Evolutionary conservation across 1,284 basidiomycete species (phyloP).

Genomic region (Fomitopsis betulina): DNA sequence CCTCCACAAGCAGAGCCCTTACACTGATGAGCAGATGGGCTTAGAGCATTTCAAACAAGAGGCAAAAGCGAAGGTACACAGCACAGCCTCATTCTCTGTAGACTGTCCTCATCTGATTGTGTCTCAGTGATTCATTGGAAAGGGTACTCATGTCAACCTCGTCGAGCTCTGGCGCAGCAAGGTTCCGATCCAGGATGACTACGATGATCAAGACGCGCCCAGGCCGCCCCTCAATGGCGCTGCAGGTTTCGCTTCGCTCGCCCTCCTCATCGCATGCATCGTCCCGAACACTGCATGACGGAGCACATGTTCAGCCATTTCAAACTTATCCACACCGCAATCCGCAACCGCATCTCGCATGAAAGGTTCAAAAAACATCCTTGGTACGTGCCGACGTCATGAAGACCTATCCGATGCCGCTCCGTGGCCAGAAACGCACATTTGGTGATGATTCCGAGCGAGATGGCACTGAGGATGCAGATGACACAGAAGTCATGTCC

Average conservation of each 20-base stretch:
- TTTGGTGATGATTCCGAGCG: too few relatives aligned
- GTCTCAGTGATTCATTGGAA: too few relatives aligned
- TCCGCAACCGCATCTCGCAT: slow-evolving; percentile 9
- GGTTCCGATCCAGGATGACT: not conserved
- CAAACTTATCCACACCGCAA: slow-evolving; percentile 18
- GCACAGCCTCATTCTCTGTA: too few relatives aligned
- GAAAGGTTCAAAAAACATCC: slow-evolving; percentile 13
- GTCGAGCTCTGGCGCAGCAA: not conserved
- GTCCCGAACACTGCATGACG: slow-evolving; percentile 20
- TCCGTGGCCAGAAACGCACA: too few relatives aligned
- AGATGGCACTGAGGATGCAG: too few relatives aligned
- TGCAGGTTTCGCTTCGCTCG: slow-evolving; percentile 15
- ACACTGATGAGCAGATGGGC: not conserved
- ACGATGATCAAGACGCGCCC: not conserved
- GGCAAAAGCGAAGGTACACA: not conserved
- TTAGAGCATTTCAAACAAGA: not conserved
- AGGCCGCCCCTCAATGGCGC: not conserved
- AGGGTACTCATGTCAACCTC: not conserved
- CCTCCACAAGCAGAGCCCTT: not conserved
- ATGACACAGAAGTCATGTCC: too few relatives aligned
- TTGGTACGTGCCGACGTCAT: slow-evolving; percentile 13
- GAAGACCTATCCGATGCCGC: not conserved
- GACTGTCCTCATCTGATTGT: too few relatives aligned
- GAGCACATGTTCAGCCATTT: slow-evolving; percentile 20
- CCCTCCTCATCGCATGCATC: slow-evolving; percentile 16